Base-by-base conservation (phyloP, 2,329 filamentous ascomycete genomes). In the Curvularia lunata region DNA sequence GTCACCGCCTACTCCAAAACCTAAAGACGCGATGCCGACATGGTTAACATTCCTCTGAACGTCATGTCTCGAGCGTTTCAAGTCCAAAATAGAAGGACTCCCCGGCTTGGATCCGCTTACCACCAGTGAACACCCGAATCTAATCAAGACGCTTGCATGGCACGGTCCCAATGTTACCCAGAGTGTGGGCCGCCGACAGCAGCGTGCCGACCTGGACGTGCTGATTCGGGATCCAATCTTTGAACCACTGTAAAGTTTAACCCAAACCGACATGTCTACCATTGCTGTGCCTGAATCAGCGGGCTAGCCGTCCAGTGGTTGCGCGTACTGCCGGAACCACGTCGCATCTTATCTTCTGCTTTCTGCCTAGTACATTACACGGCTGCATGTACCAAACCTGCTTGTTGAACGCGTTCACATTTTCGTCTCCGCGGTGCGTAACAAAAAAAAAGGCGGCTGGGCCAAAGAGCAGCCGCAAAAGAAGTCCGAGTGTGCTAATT, bases 1-100 rank as follows among this genome's bases (percentile, higher is more conserved):
- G 13, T 37, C 34, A 37, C 48, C 41, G 45, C 41, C 52, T 21
- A 19, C 38, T 27, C 28, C 25, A 41, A 56, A 56, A 42, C 48
- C 18, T 5, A 47, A 23, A 34, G 51, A 23, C 30, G 25, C 32
- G 23, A 27, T 41, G 32, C 48, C 41, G 19, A 5, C 23, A n/a
- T 52, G 42, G 32, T 13, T 23, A 25, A 13, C n/a, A 46, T 27
- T 8, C 5, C n/a, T 27, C 23, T 43, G 16, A 16, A 25, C 23
- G 41, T 16, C 34, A n/a, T 8, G 16, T 18, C 34, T 8, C 5
- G 18, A 18, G 47, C 46, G 52, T 55, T 50, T 51, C 52, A 51
- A 9, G 46, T 13, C 19, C 18, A 55, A 16, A 45, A 38, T 55
- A 55, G 52, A n/a, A 49, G 18, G 6, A 2, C 25, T 10, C 28